Conservation (phyloP, 495 filamentous ascomycete species). For the Penicillium cinerascens region DNA sequence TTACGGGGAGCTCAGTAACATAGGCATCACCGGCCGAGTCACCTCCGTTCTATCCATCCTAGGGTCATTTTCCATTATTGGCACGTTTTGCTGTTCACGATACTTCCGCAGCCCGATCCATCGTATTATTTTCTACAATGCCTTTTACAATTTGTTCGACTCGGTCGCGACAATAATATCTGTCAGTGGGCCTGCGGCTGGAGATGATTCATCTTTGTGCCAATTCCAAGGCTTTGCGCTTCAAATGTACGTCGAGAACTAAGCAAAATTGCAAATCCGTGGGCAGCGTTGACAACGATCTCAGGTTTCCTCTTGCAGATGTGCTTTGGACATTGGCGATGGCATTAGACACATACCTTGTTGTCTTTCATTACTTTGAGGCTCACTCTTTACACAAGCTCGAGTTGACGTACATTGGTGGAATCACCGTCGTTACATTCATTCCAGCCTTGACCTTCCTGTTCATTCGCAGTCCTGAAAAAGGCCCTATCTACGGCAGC, state of each 20-base stretch:
- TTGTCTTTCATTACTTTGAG: slow-evolving; percentile 44
- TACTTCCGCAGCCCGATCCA: slow-evolving; percentile 48
- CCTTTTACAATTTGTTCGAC: slow-evolving; percentile 45
- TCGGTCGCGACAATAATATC: slow-evolving; percentile 47
- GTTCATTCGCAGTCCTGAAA: slow-evolving; percentile 35
- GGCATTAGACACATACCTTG: slow-evolving; percentile 43
- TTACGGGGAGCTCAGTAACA: slow-evolving; percentile 22
- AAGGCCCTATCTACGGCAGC: slow-evolving; percentile 42
- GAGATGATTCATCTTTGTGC: slow-evolving; percentile 37
- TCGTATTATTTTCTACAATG: slow-evolving; percentile 46
- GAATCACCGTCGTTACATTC: slow-evolving; percentile 35
- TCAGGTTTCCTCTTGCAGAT: slow-evolving; percentile 49
- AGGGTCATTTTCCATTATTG: slow-evolving; percentile 39
- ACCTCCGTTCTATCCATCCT: slow-evolving; percentile 37
- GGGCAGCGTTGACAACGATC: neutral
- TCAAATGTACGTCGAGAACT: slow-evolving; percentile 36
- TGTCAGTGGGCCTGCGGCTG: slow-evolving; percentile 34
- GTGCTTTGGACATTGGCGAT: slow-evolving; percentile 49
- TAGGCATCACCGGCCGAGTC: slow-evolving; percentile 35
- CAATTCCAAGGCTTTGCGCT: slow-evolving; percentile 48
- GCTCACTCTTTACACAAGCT: slow-evolving; percentile 33
- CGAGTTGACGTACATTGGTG: slow-evolving; percentile 38
- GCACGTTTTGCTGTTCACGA: slow-evolving; percentile 32
- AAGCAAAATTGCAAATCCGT: neutral
- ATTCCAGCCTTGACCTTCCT: slow-evolving; percentile 43